These are phyloP conservation scores for Backusella morwellensis DNA, from an alignment of 192 early-diverging fungal genomes.

Conservation along the genomic window DNA sequence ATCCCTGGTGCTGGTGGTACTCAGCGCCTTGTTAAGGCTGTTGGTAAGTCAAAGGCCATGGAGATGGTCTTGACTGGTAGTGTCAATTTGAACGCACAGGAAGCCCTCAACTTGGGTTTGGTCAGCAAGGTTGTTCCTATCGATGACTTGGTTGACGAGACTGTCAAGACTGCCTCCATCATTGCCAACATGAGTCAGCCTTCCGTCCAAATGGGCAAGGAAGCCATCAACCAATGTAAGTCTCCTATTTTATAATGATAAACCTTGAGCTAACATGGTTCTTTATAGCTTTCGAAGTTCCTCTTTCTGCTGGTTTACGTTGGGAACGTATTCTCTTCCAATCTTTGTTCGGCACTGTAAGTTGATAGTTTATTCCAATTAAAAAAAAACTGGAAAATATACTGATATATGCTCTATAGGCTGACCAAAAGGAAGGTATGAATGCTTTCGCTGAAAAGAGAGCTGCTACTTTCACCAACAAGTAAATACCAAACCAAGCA, in stretches of 20 bases:
- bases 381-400: neutral
- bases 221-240: constrained; percentile 87
- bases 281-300: constrained; percentile 79
- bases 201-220: constrained; percentile 92
- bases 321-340: constrained; percentile 97
- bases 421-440: constrained; percentile 98
- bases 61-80: constrained; percentile 90
- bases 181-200: constrained; percentile 88
- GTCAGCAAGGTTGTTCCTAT: constrained; percentile 90
- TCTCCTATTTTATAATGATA: neutral
- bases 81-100: constrained; percentile 77
- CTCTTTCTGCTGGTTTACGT: constrained; percentile 78
- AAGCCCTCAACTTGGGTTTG: constrained; percentile 79
- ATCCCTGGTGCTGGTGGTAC: constrained; percentile 91
- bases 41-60: constrained; percentile 99
- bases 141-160: constrained; percentile 82
- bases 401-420: constrained; percentile 24
- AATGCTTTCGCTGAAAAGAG: constrained; percentile 91
- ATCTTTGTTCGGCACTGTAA: constrained; percentile 78
- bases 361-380: constrained; percentile 8
- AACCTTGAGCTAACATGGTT: neutral
- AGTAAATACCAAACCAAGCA: constrained; percentile 47
- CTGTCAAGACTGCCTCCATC: constrained; percentile 84
- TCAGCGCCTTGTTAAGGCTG: constrained; percentile 83
- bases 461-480: constrained; percentile 80